Base-by-base conservation (phyloP, 108 stramenopile species). In the Discostella pseudostelligera region DNA sequence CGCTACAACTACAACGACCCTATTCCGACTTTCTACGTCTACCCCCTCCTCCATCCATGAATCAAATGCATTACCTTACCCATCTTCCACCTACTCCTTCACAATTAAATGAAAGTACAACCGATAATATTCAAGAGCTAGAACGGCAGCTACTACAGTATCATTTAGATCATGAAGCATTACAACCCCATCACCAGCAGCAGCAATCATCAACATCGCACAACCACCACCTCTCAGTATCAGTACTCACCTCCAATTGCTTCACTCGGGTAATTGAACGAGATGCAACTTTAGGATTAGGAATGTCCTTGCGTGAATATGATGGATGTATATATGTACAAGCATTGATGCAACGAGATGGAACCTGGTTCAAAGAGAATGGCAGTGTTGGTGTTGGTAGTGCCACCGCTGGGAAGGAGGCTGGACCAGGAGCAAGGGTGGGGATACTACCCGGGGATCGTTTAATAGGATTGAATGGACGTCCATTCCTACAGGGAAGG, bases 381-480 rank as follows among this genome's bases (percentile, higher is more conserved):
- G 29, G 44, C 6, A 50, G n/a, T n/a, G 47, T 29, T n/a, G 12
- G 26, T 12, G n/a, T 2, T 35, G 37, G n/a, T 43, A 11, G 14
- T 43, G n/a, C 42, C 9, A 11, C 42, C 9, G n/a, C 42, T 32
- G 32, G 4, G n/a, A n/a, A 22, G 59, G 57, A 44, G 48, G 53
- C 40, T 28, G 82, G 88, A 64, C 85, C 87, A 26, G 84, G 83
- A 28, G 69, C 45, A 42, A n/a, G 16, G 16, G 82, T 81, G 8
- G 88, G 83, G 16, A 79, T 93, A 19, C 59, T 37, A 0, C 81
- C 73, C n/a, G 86, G 81, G 9, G 88, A 90, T 79, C 59, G 66
- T 11, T 36, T 93, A 28, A 39, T 93, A 28, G 92, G 92, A 3
- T 67, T 90, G 57, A 90, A 93, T 69, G 92, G 92, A n/a, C 44